Conservation (phyloP, 2,329 filamentous ascomycete genomes). For the Pyrenochaeta sp. region DNA sequence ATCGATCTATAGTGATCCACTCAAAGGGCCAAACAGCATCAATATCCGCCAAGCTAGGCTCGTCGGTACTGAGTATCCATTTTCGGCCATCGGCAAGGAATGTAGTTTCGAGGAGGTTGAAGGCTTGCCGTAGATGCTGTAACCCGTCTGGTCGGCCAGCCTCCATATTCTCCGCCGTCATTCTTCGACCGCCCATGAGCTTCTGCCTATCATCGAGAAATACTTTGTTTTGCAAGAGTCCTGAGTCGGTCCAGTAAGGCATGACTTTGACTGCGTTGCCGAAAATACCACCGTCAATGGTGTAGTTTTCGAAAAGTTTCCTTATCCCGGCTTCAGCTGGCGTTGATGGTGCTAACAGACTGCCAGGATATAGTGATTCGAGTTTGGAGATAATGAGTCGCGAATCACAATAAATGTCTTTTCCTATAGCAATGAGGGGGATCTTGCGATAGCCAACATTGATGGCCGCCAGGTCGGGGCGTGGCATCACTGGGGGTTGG, state of each 20-base stretch:
- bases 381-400: constrained; percentile 43
- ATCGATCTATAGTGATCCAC: constrained; percentile 63
- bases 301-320: constrained; percentile 65
- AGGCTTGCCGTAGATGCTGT: constrained; percentile 61
- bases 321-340: constrained; percentile 58
- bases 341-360: constrained; percentile 18
- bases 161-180: constrained; percentile 51
- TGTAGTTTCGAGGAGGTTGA: constrained; percentile 68
- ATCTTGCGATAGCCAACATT: constrained; percentile 51
- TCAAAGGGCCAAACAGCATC: constrained; percentile 74
- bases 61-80: constrained; percentile 67
- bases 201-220: constrained; percentile 67
- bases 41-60: constrained; percentile 70
- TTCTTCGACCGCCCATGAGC: constrained; percentile 54
- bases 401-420: constrained; percentile 45
- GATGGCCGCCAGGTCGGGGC: constrained; percentile 40
- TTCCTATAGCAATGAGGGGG: constrained; percentile 41
- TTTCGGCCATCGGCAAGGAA: constrained; percentile 71
- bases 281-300: constrained; percentile 68
- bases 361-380: constrained; percentile 30
- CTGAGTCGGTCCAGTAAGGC: constrained; percentile 63
- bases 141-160: constrained; percentile 64
- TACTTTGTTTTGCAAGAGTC: constrained; percentile 62
- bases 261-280: constrained; percentile 62
- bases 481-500: constrained; percentile 59